Conservation (phyloP, 306 rosid genomes). For the Glycine latifolia region DNA sequence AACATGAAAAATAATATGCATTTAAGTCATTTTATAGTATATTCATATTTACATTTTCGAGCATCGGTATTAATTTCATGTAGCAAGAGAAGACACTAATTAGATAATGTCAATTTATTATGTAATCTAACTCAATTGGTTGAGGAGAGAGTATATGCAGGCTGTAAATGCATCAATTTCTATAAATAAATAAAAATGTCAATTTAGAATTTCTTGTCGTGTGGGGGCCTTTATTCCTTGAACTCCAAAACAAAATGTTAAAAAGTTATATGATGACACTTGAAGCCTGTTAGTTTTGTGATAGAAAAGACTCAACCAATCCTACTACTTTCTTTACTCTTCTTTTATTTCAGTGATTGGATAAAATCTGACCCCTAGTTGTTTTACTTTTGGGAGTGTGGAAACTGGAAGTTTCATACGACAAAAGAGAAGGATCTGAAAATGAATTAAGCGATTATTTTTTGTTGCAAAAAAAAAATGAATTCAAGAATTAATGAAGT, state of each 20-base stretch:
- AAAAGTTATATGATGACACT: neutral
- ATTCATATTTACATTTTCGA: too few species aligned
- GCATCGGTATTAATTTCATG: neutral
- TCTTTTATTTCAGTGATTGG: neutral
- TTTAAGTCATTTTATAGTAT: too few species aligned
- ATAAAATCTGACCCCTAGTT: neutral
- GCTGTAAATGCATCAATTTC: too few species aligned
- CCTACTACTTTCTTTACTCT: neutral
- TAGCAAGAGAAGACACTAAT: neutral
- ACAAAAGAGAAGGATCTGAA: neutral
- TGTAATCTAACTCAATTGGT: too few species aligned
- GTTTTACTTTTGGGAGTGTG: neutral
- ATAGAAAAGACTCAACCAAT: neutral
- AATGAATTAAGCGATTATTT: neutral
- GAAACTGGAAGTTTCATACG: neutral
- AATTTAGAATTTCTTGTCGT: too few species aligned
- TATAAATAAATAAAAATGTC: too few species aligned
- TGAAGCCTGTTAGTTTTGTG: neutral
- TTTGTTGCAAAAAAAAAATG: neutral
- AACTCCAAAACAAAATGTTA: neutral
- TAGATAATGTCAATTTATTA: too few species aligned
- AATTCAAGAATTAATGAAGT: neutral
- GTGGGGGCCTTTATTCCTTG: too few species aligned
- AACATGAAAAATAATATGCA: too few species aligned
- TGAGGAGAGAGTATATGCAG: too few species aligned